These are phyloP conservation scores for Alternaria conjuncta DNA, from an alignment of 2,329 filamentous ascomycete genomes.

Conservation along the genomic window DNA sequence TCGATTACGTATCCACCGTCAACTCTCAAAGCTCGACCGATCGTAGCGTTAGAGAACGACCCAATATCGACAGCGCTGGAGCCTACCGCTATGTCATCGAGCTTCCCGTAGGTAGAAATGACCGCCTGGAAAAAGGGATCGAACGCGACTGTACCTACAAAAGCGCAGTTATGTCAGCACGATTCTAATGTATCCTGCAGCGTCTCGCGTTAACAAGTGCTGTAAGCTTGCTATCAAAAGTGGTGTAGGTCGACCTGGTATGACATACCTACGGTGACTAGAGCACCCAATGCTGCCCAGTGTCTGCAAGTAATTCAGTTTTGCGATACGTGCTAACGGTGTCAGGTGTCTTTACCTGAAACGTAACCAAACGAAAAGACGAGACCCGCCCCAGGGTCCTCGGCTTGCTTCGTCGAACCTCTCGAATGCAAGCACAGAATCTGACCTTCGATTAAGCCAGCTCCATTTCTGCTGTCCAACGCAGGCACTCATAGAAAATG, in stretches of 20 bases:
- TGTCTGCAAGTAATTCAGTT: background rate
- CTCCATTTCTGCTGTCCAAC: constrained; percentile 22
- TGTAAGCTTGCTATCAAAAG: background rate
- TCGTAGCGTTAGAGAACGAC: background rate
- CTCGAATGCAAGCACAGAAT: constrained; percentile 4
- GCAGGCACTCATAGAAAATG: constrained; percentile 19
- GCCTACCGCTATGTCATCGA: background rate
- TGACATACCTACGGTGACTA: background rate
- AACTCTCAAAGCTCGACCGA: background rate
- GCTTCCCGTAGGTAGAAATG: background rate
- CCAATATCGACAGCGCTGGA: background rate
- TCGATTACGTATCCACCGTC: background rate
- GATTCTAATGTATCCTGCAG: background rate
- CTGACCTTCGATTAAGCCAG: constrained; percentile 12
- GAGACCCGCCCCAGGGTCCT: constrained; percentile 15
- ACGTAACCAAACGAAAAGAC: constrained; percentile 14
- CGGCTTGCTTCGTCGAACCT: constrained; percentile 23
- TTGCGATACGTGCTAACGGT: fast-evolving
- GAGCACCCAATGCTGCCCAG: background rate
- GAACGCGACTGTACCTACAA: background rate
- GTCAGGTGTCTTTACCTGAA: background rate
- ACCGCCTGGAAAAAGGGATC: background rate
- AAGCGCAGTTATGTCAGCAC: background rate
- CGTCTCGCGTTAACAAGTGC: background rate
- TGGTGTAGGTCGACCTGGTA: background rate